Percentiles rank a stretch among this genome's conserved stretches.
Evolutionary conservation across 495 filamentous ascomycete genomes (phyloP).

Genomic region (Darksidea phi): DNA sequence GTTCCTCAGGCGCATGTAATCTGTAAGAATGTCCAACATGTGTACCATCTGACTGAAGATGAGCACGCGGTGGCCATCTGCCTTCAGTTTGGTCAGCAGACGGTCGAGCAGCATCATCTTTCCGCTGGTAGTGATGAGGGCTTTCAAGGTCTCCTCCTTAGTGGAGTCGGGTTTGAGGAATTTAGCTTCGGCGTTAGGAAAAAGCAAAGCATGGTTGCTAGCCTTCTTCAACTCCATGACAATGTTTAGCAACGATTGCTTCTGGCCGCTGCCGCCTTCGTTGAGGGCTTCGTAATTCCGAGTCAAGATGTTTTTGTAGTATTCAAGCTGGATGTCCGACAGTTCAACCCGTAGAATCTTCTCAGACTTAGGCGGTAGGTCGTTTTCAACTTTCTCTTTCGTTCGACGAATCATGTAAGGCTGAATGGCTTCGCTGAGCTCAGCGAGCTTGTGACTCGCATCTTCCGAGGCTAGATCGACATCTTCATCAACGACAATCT

Average conservation of each 20-base stretch:
- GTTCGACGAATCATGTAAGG: slow-evolving; percentile 95
- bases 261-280: slow-evolving; percentile 79
- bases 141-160: slow-evolving; percentile 84
- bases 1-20: slow-evolving; percentile 85
- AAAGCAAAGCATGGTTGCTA: slow-evolving; percentile 98
- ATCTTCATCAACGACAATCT: slow-evolving; percentile 81
- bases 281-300: slow-evolving; percentile 94
- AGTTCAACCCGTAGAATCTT: slow-evolving; percentile 98
- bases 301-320: slow-evolving; percentile 98
- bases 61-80: slow-evolving; percentile 88
- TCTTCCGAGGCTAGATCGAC: slow-evolving; percentile 73
- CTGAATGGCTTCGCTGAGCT: slow-evolving; percentile 71
- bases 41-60: slow-evolving; percentile 99
- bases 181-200: slow-evolving; percentile 84
- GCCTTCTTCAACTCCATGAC: slow-evolving; percentile 99
- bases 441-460: slow-evolving; percentile 66
- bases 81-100: slow-evolving; percentile 83
- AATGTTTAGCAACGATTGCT: slow-evolving; percentile 94
- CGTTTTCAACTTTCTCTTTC: slow-evolving; percentile 94
- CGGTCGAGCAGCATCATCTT: slow-evolving; percentile 99
- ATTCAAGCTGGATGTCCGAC: slow-evolving; percentile 92
- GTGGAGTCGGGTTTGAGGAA: slow-evolving; percentile 72
- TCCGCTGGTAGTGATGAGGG: slow-evolving; percentile 90
- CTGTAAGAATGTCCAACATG: slow-evolving; percentile 92
- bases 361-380: slow-evolving; percentile 92